phyloP scores from a whole-genome alignment of 768 basidiomycete species.

The Cubamyces lactineus region DNA sequence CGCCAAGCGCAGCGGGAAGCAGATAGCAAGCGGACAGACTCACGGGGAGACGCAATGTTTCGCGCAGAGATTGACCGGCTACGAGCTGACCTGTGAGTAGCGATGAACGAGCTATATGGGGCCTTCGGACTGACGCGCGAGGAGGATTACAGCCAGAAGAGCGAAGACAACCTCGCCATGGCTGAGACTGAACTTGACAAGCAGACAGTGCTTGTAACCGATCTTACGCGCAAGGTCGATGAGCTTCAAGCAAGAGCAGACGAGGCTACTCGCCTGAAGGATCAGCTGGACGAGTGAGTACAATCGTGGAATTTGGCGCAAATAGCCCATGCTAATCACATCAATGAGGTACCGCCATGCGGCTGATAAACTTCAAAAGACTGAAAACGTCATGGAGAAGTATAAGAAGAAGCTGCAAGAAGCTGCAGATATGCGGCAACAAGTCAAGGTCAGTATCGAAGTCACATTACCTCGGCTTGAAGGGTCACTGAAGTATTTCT shows the following conservation, averaged over 20 bases:
- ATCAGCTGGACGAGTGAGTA: conserved; percentile 91
- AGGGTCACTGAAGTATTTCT: conserved; percentile 3
- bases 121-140: conserved; percentile 28
- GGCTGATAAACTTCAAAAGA: conserved; percentile 89
- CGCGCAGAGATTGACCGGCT: conserved; percentile 83
- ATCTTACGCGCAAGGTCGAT: conserved; percentile 77
- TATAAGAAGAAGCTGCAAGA: conserved; percentile 99
- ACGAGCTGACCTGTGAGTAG: conserved; percentile 79
- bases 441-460: conserved; percentile 65
- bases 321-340: neutral
- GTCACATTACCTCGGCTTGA: neutral
- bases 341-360: conserved; percentile 80
- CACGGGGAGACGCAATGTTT: conserved; percentile 77
- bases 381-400: conserved; percentile 97
- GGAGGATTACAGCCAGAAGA: conserved; percentile 74
- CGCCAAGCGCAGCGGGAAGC: conserved; percentile 60
- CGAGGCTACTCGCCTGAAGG: conserved; percentile 80
- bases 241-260: conserved; percentile 81
- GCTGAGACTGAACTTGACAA: conserved; percentile 85
- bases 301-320: neutral
- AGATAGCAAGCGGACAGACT: conserved; percentile 59
- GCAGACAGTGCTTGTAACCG: conserved; percentile 66
- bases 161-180: conserved; percentile 87
- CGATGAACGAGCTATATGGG: neutral
- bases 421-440: conserved; percentile 84